These are phyloP conservation scores for Cubamyces sp. DNA, from an alignment of 768 basidiomycete species.

Conservation along the genomic window DNA sequence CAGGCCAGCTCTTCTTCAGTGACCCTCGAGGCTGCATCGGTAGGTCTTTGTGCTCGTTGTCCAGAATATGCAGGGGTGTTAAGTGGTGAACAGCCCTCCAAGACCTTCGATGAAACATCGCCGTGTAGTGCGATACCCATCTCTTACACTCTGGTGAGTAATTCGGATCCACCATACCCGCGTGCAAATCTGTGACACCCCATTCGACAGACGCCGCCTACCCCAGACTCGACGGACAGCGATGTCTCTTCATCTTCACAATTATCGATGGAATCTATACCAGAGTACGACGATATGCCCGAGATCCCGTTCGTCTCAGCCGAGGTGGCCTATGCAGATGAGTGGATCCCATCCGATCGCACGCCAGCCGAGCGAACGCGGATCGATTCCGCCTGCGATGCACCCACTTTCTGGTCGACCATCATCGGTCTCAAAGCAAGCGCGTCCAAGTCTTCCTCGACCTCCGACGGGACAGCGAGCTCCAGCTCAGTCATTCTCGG, in stretches of 20 bases:
- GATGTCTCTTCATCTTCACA: slow-evolving; percentile 29
- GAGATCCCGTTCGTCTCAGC: slow-evolving; percentile 35
- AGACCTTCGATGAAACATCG: not conserved
- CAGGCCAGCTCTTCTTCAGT: slow-evolving; percentile 25
- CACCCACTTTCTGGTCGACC: slow-evolving; percentile 42
- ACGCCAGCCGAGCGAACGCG: slow-evolving; percentile 19
- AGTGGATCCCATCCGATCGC: slow-evolving; percentile 16
- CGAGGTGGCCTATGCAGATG: slow-evolving; percentile 16
- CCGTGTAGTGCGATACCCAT: slow-evolving; percentile 21
- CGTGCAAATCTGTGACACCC: not conserved
- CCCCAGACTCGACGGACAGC: slow-evolving; percentile 26
- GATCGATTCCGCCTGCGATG: slow-evolving; percentile 22
- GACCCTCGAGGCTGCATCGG: slow-evolving; percentile 24
- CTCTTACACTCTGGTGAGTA: slow-evolving; percentile 26
- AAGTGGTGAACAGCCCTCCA: not conserved
- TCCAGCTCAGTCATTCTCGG: slow-evolving; percentile 25
- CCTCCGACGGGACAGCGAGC: slow-evolving; percentile 1
- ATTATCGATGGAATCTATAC: slow-evolving; percentile 28
- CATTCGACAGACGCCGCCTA: slow-evolving; percentile 22
- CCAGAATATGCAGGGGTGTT: not conserved
- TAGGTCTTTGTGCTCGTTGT: slow-evolving; percentile 8
- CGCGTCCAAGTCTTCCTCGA: slow-evolving; percentile 25
- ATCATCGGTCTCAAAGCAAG: slow-evolving; percentile 21
- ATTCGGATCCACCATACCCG: not conserved
- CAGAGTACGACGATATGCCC: slow-evolving; percentile 31